phyloP scores from a whole-genome alignment of 148 eudicot genomes.

The Camellia granthamiana region DNA sequence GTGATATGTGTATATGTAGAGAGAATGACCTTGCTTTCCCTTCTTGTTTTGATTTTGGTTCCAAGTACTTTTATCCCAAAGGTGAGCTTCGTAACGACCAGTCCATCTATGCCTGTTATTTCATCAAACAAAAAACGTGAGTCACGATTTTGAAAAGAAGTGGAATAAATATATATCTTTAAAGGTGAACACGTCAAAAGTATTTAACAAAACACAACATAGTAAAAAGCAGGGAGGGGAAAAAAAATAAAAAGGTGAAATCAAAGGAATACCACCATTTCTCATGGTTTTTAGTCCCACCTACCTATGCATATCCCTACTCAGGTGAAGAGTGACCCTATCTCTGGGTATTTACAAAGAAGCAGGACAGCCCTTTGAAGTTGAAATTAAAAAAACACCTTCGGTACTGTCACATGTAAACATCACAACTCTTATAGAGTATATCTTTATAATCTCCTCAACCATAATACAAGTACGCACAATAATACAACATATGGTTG shows the following conservation, averaged over 20 bases:
- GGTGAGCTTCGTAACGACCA: conserved; percentile 99
- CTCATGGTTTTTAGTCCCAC: conserved; percentile 2
- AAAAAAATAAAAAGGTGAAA: not conserved
- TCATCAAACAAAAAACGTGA: not conserved
- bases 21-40: conserved; percentile 82
- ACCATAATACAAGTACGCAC: no score
- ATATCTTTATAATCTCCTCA: no score
- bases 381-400: not conserved
- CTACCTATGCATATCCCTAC: not conserved
- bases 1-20: not conserved
- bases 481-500: no score
- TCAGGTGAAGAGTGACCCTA: not conserved
- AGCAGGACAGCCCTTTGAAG: not conserved
- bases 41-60: conserved; percentile 97
- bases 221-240: not conserved
- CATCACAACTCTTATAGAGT: not conserved
- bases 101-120: conserved; percentile 93
- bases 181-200: not conserved
- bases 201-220: not conserved
- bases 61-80: conserved; percentile 99
- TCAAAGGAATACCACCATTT: conserved; percentile 1
- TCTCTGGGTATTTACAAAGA: not conserved
- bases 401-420: not conserved
- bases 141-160: not conserved
- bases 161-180: not conserved